phyloP scores from a whole-genome alignment of 2,329 filamentous ascomycete species.

The Pseudogymnoascus sp. region DNA sequence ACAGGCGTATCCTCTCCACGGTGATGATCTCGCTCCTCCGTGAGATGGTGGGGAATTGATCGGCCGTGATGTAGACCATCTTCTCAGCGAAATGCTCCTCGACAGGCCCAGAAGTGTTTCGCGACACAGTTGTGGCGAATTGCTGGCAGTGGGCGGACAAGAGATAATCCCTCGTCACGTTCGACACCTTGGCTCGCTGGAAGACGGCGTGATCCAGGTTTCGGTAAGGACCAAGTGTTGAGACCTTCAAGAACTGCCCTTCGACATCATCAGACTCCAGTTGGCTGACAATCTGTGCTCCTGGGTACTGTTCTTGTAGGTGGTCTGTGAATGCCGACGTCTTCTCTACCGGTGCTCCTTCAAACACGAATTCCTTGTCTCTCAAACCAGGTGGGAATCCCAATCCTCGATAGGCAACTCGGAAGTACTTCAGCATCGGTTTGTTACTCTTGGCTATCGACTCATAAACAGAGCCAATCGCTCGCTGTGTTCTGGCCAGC shows the following conservation, averaged over 20 bases:
- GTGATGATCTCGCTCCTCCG: conserved; percentile 77
- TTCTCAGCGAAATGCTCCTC: conserved; percentile 76
- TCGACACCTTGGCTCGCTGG: conserved; percentile 76
- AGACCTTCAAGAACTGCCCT: conserved; percentile 83
- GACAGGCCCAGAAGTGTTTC: conserved; percentile 61
- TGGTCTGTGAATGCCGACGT: conserved; percentile 79
- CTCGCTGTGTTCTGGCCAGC: conserved; percentile 77
- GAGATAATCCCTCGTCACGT: conserved; percentile 78
- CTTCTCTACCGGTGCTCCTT: conserved; percentile 70
- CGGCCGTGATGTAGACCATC: conserved; percentile 71
- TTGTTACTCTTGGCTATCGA: conserved; percentile 75
- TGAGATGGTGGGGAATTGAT: conserved; percentile 85
- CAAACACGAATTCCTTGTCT: conserved; percentile 89
- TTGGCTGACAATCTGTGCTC: conserved; percentile 69
- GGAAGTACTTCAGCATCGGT: conserved; percentile 78
- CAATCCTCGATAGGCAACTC: conserved; percentile 80
- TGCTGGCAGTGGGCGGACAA: conserved; percentile 67
- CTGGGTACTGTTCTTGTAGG: conserved; percentile 83
- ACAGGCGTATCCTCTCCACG: conserved; percentile 53
- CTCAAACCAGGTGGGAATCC: conserved; percentile 75
- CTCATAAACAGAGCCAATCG: conserved; percentile 90
- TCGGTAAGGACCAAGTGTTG: conserved; percentile 71
- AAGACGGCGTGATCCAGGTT: conserved; percentile 77
- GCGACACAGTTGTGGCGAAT: conserved; percentile 70
- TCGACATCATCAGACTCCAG: conserved; percentile 72